A percentile compares a stretch with the other conserved stretches of the same genome.
Evolutionary conservation across 2,329 filamentous ascomycete species (phyloP).

Genomic region (Diatrype stigma): DNA sequence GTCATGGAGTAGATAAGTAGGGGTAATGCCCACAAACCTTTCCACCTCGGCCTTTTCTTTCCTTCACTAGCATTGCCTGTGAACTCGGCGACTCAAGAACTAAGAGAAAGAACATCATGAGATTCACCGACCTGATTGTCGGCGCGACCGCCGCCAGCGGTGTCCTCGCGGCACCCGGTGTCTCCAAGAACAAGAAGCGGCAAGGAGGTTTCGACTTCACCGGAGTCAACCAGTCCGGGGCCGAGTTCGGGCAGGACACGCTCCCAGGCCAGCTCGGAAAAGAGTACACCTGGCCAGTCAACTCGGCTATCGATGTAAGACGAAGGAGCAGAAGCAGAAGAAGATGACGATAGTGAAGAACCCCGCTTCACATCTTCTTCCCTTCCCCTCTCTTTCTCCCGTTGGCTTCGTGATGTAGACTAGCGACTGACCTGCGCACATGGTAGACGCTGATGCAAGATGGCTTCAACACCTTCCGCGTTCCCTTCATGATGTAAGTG

Average conservation of each 20-base stretch:
- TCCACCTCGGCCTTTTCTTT: neutral
- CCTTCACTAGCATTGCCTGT: constrained; percentile 6
- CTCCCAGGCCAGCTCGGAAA: constrained; percentile 53
- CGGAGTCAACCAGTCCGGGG: constrained; percentile 42
- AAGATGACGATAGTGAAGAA: too few species aligned
- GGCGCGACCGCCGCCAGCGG: constrained; percentile 25
- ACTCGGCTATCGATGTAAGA: constrained; percentile 36
- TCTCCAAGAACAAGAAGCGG: constrained; percentile 27
- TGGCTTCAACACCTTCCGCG: constrained; percentile 53
- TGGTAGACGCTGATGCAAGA: constrained; percentile 41
- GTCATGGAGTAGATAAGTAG: constrained; percentile 13
- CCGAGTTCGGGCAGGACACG: constrained; percentile 56
- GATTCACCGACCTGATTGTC: constrained; percentile 27
- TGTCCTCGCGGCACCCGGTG: constrained; percentile 26
- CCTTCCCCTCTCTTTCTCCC: too few species aligned
- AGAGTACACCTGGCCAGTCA: constrained; percentile 58
- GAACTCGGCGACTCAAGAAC: neutral
- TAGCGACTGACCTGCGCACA: constrained; percentile 2
- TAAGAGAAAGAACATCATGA: constrained; percentile 23
- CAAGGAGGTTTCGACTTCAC: constrained; percentile 32
- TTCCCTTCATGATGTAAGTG: constrained; percentile 51
- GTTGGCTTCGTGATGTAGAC: too few species aligned
- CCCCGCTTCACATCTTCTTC: too few species aligned
- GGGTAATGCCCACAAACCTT: neutral
- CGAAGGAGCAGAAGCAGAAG: too few species aligned